Base-by-base conservation (phyloP, 2,329 filamentous ascomycete genomes). In the Aspergillus quadricinctus region DNA sequence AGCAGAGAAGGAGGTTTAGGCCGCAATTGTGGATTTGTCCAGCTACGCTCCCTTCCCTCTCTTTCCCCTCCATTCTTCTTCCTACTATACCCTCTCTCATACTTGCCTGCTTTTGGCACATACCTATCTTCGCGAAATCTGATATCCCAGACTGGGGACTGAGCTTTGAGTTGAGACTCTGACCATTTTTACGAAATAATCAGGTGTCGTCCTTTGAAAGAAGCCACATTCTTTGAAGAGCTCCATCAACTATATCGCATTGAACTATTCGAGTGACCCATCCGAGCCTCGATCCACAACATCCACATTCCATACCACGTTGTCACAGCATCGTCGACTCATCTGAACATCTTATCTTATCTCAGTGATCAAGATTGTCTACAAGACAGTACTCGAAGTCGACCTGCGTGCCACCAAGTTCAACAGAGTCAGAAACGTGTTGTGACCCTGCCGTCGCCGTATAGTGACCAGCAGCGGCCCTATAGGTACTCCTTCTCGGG, bases 401-500 rank as follows among this genome's bases (percentile, higher is more conserved):
- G 21, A 21, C 40, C 19, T 27, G 43, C 11, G 21, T 9, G 5
- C 19, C 10, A 46, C 23, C 21, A 43, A 23, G 21, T 43, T 11
- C n/a, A 10, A 43, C 40, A 11, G n/a, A 8, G 10, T 21, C 40
- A 17, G 40, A 11, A 23, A 19, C n/a, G n/a, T 19, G 3, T 43
- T 21, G 21, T 19, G 40, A 41, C 40, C 17, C n/a, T 2, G 2
- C 28, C 48, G 19, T 50, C 31, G 14, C 31, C 14, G 40, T 31
- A 57, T 37, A 48, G 55, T 56, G 60, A 57, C 48, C 37, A 54
- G 45, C 48, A 51, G 48, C 41, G 48, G 40, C 23, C 17, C 19
- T 29, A 28, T 52, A 45, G 52, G 48, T 28, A 60, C 72, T 74
- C 72, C 71, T 75, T 73, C 70, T 73, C 72, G 72, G 71, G 61